Conservation (phyloP, 2,329 filamentous ascomycete genomes). For the Exophiala sp. region DNA sequence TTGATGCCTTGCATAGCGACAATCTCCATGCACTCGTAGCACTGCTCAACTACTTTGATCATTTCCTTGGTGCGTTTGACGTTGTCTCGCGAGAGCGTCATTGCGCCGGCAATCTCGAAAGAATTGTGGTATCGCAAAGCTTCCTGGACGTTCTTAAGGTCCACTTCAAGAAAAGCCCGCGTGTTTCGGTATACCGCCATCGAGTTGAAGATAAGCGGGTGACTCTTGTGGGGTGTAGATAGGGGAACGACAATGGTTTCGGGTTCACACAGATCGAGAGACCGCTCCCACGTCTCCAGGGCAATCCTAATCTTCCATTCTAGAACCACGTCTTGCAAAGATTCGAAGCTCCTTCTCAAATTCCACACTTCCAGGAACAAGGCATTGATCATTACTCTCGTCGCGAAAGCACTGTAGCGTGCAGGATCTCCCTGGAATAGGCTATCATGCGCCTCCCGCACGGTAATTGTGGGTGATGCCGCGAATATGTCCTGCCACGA, state of each 20-base stretch:
- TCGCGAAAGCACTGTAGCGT: constrained; percentile 92
- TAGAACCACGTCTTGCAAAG: constrained; percentile 91
- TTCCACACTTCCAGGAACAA: constrained; percentile 98
- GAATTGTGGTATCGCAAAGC: constrained; percentile 94
- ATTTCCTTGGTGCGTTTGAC: constrained; percentile 94
- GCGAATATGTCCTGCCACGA: constrained; percentile 77
- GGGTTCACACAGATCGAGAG: constrained; percentile 84
- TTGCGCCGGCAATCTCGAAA: constrained; percentile 92
- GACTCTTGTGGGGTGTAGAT: constrained; percentile 89
- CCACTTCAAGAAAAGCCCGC: constrained; percentile 83
- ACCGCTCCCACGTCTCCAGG: constrained; percentile 98
- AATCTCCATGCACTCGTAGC: constrained; percentile 95
- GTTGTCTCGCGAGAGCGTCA: constrained; percentile 88
- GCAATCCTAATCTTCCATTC: constrained; percentile 96
- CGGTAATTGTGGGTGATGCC: constrained; percentile 68
- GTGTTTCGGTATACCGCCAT: constrained; percentile 96
- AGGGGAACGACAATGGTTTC: constrained; percentile 83
- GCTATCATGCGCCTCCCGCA: constrained; percentile 89
- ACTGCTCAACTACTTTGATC: constrained; percentile 97
- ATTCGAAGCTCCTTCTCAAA: constrained; percentile 96
- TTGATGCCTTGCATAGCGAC: constrained; percentile 89
- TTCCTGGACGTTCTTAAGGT: constrained; percentile 92
- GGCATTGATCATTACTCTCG: constrained; percentile 97
- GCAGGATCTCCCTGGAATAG: constrained; percentile 89
- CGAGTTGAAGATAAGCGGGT: constrained; percentile 95